Conservation (phyloP, 106 monocot species). For the Acorus calamus region DNA sequence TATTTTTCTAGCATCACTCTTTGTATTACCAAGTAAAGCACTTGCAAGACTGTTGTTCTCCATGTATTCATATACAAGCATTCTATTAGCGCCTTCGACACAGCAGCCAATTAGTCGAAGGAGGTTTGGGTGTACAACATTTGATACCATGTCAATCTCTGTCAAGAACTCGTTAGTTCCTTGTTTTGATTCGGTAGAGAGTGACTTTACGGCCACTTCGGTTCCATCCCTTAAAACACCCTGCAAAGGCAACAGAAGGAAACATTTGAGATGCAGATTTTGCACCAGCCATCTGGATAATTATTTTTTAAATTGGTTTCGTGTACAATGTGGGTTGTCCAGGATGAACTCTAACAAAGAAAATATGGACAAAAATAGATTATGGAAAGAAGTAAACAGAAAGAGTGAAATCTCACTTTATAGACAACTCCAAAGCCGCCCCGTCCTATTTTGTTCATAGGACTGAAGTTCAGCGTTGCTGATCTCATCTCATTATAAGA, state of each 20-base stretch:
- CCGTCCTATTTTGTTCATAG: conserved; percentile 26
- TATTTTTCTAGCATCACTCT: background rate
- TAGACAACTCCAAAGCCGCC: conserved; percentile 50
- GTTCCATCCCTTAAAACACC: conserved; percentile 32
- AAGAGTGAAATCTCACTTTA: conserved; percentile 18
- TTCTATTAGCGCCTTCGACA: conserved; percentile 32
- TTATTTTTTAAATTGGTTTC: no score
- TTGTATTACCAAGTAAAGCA: conserved; percentile 34
- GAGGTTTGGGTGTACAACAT: conserved; percentile 49
- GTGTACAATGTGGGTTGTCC: no score
- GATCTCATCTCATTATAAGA: conserved; percentile 26
- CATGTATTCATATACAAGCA: conserved; percentile 49
- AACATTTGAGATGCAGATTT: no score
- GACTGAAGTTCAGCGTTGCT: conserved; percentile 37
- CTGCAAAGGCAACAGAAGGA: conserved; percentile 14
- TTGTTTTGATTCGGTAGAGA: conserved; percentile 54
- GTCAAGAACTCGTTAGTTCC: conserved; percentile 46
- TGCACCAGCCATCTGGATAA: no score
- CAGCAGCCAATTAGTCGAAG: conserved; percentile 45
- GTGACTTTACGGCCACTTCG: conserved; percentile 41
- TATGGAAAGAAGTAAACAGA: background rate
- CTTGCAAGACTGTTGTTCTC: conserved; percentile 41
- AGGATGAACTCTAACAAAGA: background rate
- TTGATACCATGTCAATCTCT: conserved; percentile 44
- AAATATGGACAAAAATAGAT: background rate